Evolutionary conservation across 1,284 basidiomycete species (phyloP).

Genomic region (Grifola frondosa): DNA sequence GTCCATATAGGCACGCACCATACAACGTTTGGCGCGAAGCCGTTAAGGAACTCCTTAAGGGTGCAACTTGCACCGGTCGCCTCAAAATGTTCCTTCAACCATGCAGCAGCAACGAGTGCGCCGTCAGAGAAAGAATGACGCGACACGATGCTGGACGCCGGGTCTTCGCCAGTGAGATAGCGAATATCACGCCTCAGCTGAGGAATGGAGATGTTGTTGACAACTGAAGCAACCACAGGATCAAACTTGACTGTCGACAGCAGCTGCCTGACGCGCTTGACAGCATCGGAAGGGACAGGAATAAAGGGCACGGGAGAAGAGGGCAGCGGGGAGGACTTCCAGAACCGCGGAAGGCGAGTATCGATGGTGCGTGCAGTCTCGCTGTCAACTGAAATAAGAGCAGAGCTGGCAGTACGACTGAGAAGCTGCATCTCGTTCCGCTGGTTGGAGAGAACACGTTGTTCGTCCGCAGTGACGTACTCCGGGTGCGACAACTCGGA

Average conservation of each 20-base stretch:
- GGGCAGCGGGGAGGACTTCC: constrained; percentile 58
- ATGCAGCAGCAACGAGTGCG: constrained; percentile 66
- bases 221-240: constrained; percentile 57
- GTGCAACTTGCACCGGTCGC: constrained; percentile 71
- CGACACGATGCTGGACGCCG: constrained; percentile 60
- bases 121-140: constrained; percentile 79
- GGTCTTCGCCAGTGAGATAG: constrained; percentile 82
- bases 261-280: constrained; percentile 49
- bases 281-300: constrained; percentile 52
- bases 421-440: constrained; percentile 34
- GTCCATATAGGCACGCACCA: constrained; percentile 48
- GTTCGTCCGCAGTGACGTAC: constrained; percentile 19
- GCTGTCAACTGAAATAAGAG: constrained; percentile 45
- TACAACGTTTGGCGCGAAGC: constrained; percentile 83
- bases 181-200: constrained; percentile 70
- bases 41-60: constrained; percentile 60
- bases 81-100: constrained; percentile 74
- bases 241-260: constrained; percentile 54
- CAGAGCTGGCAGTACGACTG: constrained; percentile 40
- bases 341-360: constrained; percentile 55
- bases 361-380: constrained; percentile 42
- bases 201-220: constrained; percentile 60
- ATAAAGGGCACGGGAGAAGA: constrained; percentile 42
- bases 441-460: constrained; percentile 31
- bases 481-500: constrained; percentile 19